Evolutionary conservation across 2,329 filamentous ascomycete genomes (phyloP).

Genomic region (Aspergillus brunneoviolaceus): DNA sequence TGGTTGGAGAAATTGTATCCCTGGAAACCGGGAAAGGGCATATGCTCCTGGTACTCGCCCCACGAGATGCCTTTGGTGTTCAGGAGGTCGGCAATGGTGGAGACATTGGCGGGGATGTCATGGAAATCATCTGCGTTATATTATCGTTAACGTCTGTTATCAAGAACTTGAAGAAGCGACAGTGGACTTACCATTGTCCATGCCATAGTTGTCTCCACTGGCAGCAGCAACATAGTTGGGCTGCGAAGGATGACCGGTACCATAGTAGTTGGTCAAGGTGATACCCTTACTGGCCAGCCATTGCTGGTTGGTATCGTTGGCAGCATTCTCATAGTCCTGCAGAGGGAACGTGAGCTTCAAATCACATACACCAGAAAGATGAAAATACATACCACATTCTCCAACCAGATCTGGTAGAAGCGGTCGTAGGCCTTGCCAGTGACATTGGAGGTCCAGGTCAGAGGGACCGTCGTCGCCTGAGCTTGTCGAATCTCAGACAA

Average conservation of each 20-base stretch:
- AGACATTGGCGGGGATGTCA: conserved; percentile 54
- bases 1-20: conserved; percentile 54
- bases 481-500: background rate
- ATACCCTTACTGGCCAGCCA: conserved; percentile 52
- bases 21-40: conserved; percentile 72
- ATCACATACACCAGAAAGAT: background rate
- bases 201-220: conserved; percentile 70
- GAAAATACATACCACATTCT: conserved; percentile 60
- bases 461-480: conserved; percentile 4
- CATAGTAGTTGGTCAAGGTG: conserved; percentile 58
- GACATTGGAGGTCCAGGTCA: conserved; percentile 11
- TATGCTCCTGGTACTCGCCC: conserved; percentile 73
- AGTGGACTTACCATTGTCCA: conserved; percentile 48
- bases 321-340: conserved; percentile 60
- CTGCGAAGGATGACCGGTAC: conserved; percentile 68
- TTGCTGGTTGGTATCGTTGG: conserved; percentile 51
- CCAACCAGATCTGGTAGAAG: conserved; percentile 72
- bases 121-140: conserved; percentile 42
- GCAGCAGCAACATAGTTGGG: conserved; percentile 73
- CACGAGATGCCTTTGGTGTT: conserved; percentile 64
- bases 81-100: conserved; percentile 66
- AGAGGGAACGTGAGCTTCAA: background rate
- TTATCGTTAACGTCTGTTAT: background rate
- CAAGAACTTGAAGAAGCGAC: no score
- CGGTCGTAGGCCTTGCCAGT: conserved; percentile 47